Base-by-base conservation (phyloP, 208 protist genomes). In the Crithidia fasciculata region DNA sequence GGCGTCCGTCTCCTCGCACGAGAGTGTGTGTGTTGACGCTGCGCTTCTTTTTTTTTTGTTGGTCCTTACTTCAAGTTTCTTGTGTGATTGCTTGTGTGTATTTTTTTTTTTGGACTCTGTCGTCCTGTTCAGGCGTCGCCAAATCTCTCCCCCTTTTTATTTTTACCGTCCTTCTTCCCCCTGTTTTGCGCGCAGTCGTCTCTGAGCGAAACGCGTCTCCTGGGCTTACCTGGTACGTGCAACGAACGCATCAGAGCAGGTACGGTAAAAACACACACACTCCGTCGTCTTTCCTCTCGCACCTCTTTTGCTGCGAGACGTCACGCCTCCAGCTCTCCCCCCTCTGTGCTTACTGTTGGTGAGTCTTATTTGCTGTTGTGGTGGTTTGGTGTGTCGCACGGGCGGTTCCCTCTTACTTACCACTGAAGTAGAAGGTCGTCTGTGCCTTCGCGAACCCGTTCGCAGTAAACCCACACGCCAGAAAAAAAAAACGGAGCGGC, bases 371-470 rank as follows among this genome's bases (percentile, higher is more conserved):
- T 49, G 12, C 12, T 15, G 7, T 49, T 49, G 7, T 2, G 12
- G 12, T 15, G 45, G 45, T n/a, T n/a, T 28, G 28, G 28, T 28
- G 28, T 28, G 28, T 28, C 1, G 28, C 28, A 28, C 28, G 0
- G 28, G 28, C 28, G 28, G 16, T 57, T 68, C 15, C 18, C 49
- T 57, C 36, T 49, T 68, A 68, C 56, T 68, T 68, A 68, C 62
- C 13, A 45, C 62, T 68, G 62, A 68, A 68, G 56, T 68, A 68
- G 62, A 52, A 68, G 49, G 28, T 45, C 43, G 28, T 19, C 41
- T 36, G 19, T 45, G 28, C 13, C n/a, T 43, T 55, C 50, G n/a
- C 50, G n/a, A 12, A 55, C 28, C 28, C 0, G 28, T 28, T 28
- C 28, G 28, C 28, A 28, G 28, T 28, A 28, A 0, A 28, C 1